These are phyloP conservation scores for Ophiostoma sp. DNA, from an alignment of 2,329 filamentous ascomycete species.

Conservation along the genomic window DNA sequence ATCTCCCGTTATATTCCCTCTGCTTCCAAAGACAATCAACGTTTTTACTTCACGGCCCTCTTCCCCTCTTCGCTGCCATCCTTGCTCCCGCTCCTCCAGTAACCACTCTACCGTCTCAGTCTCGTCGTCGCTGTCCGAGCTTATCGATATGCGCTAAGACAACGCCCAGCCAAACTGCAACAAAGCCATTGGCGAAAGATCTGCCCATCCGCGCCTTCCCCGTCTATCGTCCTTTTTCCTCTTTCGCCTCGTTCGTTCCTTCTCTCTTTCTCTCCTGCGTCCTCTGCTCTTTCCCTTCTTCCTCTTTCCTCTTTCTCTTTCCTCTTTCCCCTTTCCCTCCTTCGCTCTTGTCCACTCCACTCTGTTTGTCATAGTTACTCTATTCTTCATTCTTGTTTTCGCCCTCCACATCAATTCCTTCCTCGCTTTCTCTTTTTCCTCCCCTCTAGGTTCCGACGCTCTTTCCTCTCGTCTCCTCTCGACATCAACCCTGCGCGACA, in stretches of 20 bases:
- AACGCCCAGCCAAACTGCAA: background rate
- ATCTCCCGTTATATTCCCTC: no score
- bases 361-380: background rate
- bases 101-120: no score
- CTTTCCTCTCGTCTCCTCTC: background rate
- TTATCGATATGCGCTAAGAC: slow-evolving; percentile 11
- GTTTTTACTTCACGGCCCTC: no score
- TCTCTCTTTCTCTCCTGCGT: background rate
- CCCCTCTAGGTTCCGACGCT: background rate
- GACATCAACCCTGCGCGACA: background rate
- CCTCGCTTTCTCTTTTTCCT: background rate
- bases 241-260: background rate
- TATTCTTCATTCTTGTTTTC: background rate
- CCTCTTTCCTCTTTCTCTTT: background rate
- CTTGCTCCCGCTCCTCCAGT: no score
- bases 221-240: slow-evolving; percentile 6
- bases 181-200: slow-evolving; percentile 7
- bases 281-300: no score
- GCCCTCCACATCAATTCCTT: background rate
- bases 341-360: background rate
- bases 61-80: no score
- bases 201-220: slow-evolving; percentile 14
- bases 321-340: background rate
- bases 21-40: no score
- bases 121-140: background rate